Evolutionary conservation across 2,329 filamentous ascomycete species (phyloP), one percentile per base, ranked within the genome.

Genomic region (Epichloe sp.): DNA sequence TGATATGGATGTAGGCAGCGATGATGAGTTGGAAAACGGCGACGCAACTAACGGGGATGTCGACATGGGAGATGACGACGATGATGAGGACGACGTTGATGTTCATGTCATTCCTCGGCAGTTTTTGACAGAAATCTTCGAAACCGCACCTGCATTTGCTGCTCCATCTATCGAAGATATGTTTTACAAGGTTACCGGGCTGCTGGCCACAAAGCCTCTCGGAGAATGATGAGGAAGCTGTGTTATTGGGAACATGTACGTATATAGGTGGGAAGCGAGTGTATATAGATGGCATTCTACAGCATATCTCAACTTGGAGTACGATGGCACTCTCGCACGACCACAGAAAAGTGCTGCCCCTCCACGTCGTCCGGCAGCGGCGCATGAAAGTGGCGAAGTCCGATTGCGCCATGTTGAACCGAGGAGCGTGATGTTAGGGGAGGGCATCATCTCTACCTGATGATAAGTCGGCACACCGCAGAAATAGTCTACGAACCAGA

Each of bases 101-200:
- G 68, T 71, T 3, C 76, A 77, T 6, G 79, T 88, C 17, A 77
- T 89, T 17, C 72, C 81, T 42, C 78, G 82, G 47, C 82, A 89
- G 60, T 78, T 80, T 56, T 68, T 90, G 50, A 75, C 83, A 5
- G 75, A 80, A 48, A 77, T 90, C 38, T 88, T 90, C 56, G 83
- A 88, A 55, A 73, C 76, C 14, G 80, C 80, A 2, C 80, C 83
- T 2, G 77, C 82, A 3, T 85, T 85, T 61, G 82, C 83, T 0
- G 76, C 85, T 60, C 82, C 83, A 21, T 79, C 84, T 11, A 78
- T 90, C 21, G 80, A 85, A 64, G 85, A 88, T 55, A 77, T 88
- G 69, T 89, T 90, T 62, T 81, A 84, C 64, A 79, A 82, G 64
- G 82, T 91, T 40, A 77, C 84, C 12, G 78, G 61, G 45, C 59